Evolutionary conservation across 345 rosid species (phyloP).

Genomic region (Excoecaria agallocha): DNA sequence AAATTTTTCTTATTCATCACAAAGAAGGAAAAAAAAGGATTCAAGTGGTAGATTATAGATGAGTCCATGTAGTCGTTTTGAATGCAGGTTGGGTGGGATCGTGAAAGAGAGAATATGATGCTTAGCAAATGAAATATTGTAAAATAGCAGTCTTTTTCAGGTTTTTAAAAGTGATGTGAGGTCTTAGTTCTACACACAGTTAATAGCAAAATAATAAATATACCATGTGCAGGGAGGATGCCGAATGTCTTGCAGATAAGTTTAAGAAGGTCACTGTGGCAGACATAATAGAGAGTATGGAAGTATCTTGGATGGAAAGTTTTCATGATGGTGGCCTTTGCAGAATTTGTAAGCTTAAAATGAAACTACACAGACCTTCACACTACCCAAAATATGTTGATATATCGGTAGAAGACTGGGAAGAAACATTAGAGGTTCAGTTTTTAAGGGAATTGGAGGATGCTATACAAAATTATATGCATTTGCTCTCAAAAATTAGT

Average conservation of each 20-base stretch:
- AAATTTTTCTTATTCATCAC: not conserved
- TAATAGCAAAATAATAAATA: conserved; percentile 12
- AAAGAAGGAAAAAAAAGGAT: too few species aligned
- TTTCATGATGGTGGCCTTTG: conserved; percentile 36
- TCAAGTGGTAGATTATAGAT: not conserved
- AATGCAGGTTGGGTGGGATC: not conserved
- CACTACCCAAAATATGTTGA: conserved; percentile 50
- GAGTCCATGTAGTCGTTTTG: not conserved
- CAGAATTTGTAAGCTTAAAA: conserved; percentile 74
- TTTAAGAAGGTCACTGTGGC: conserved; percentile 79
- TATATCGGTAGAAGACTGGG: conserved; percentile 57
- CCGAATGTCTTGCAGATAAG: conserved; percentile 59
- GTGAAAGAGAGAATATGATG: not conserved
- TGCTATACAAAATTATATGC: conserved; percentile 68
- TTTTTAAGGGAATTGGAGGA: conserved; percentile 89
- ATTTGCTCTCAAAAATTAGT: conserved; percentile 60
- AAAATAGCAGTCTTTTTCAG: not conserved
- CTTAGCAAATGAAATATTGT: not conserved
- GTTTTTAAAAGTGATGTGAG: not conserved
- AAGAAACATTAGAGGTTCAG: conserved; percentile 44
- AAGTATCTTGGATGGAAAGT: conserved; percentile 56
- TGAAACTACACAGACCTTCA: conserved; percentile 61
- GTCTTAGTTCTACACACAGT: not conserved
- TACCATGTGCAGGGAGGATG: conserved; percentile 62
- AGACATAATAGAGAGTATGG: conserved; percentile 66